A percentile compares a stretch with the other conserved stretches of the same genome.
These are phyloP conservation scores for Nematodospora anomalae DNA, from an alignment of 1,139 yeast species.

Conservation along the genomic window DNA sequence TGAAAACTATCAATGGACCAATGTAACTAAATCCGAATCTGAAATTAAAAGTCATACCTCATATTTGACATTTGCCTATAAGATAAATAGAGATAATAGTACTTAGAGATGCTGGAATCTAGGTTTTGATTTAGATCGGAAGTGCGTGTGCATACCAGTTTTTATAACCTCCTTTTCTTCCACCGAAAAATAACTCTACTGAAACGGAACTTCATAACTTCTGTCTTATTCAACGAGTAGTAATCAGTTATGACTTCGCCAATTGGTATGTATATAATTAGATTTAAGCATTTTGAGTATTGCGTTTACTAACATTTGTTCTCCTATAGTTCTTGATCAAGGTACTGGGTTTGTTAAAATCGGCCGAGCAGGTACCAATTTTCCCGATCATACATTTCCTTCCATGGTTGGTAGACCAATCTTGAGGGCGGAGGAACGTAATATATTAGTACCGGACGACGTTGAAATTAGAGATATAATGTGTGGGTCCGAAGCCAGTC, in stretches of 20 bases:
- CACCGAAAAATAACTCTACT: constrained; percentile 8
- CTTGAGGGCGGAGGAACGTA: constrained; percentile 92
- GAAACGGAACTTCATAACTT: constrained; percentile 1
- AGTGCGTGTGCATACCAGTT: neutral
- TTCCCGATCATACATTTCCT: constrained; percentile 98
- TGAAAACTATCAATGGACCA: constrained; percentile 70
- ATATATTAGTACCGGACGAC: constrained; percentile 51
- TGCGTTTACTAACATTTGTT: constrained; percentile 1
- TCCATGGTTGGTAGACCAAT: constrained; percentile 98
- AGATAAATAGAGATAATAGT: constrained; percentile 8
- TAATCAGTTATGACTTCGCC: constrained; percentile 42
- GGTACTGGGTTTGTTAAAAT: constrained; percentile 97
- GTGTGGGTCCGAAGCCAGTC: constrained; percentile 97
- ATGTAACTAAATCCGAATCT: constrained; percentile 77
- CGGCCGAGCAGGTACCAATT: constrained; percentile 95
- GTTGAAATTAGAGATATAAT: constrained; percentile 84
- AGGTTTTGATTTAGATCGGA: no score
- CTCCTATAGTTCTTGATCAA: constrained; percentile 96
- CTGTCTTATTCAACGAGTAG: neutral
- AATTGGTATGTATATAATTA: constrained; percentile 56
- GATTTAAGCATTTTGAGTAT: neutral
- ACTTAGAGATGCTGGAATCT: neutral
- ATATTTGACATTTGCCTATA: constrained; percentile 82
- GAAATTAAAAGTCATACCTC: constrained; percentile 95
- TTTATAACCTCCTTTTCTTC: neutral